Evolutionary conservation across 2,329 filamentous ascomycete genomes (phyloP).

Genomic region (Colletotrichum zoysiae): DNA sequence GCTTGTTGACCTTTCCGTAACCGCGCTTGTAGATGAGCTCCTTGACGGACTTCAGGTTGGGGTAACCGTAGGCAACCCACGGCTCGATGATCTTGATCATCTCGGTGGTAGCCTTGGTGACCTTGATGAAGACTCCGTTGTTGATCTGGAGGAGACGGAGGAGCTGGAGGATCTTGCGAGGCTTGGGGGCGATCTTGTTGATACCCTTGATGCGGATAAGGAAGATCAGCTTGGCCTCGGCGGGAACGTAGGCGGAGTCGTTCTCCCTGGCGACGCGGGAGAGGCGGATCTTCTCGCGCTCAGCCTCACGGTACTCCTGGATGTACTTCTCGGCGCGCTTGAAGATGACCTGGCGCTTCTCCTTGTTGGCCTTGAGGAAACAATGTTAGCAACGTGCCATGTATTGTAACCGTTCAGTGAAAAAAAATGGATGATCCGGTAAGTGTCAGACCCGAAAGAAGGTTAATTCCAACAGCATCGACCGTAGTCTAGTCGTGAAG

Average conservation of each 20-base stretch:
- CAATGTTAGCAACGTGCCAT: conserved; percentile 17
- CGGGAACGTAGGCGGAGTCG: conserved; percentile 93
- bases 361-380: conserved; percentile 85
- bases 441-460: conserved; percentile 98
- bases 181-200: conserved; percentile 99
- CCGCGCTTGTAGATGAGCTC: conserved; percentile 99
- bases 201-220: conserved; percentile 99
- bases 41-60: conserved; percentile 98
- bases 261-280: conserved; percentile 89
- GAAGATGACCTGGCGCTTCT: conserved; percentile 99
- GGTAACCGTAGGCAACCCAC: conserved; percentile 99
- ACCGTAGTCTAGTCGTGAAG: conserved; percentile 93
- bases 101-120: conserved; percentile 97
- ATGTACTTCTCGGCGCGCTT: conserved; percentile 99
- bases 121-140: conserved; percentile 97
- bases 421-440: conserved; percentile 49
- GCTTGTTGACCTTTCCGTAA: conserved; percentile 99
- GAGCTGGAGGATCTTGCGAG: conserved; percentile 99
- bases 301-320: conserved; percentile 97
- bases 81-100: conserved; percentile 99
- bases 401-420: conserved; percentile 39
- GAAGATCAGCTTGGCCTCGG: conserved; percentile 97
- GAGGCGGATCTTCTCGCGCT: conserved; percentile 98
- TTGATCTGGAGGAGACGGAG: conserved; percentile 99
- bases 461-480: conserved; percentile 98